Percentiles rank a stretch among this genome's conserved stretches.
Conservation (phyloP, 2,329 filamentous ascomycete species). For the Cladosporium halotolerans region DNA sequence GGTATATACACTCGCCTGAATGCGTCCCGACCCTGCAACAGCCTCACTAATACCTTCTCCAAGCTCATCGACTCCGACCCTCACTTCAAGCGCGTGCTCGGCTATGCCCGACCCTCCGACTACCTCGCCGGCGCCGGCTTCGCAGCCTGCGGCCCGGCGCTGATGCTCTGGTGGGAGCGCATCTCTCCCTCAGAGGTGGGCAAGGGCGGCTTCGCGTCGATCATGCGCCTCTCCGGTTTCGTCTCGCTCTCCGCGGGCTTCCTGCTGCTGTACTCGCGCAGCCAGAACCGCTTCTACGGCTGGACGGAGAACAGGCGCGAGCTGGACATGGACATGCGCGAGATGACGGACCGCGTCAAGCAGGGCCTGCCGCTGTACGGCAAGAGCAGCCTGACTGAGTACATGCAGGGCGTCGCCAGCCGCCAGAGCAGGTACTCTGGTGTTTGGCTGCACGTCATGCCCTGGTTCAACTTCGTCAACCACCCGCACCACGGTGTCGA, state of each 20-base stretch:
- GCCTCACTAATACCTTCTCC: slow-evolving; percentile 19
- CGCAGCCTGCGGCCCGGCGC: slow-evolving; percentile 64
- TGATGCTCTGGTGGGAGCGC: slow-evolving; percentile 74
- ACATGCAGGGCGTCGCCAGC: slow-evolving; percentile 89
- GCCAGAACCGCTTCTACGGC: slow-evolving; percentile 84
- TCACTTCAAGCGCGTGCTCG: slow-evolving; percentile 82
- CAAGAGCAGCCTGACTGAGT: slow-evolving; percentile 66
- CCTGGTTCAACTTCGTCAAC: slow-evolving; percentile 99
- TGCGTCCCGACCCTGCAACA: slow-evolving; percentile 2
- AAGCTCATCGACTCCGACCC: slow-evolving; percentile 99
- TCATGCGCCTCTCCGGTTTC: slow-evolving; percentile 71
- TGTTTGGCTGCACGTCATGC: slow-evolving; percentile 74
- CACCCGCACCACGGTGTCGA: slow-evolving; percentile 94
- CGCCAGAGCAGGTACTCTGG: slow-evolving; percentile 89
- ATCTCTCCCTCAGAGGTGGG: slow-evolving; percentile 79
- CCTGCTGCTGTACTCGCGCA: slow-evolving; percentile 77
- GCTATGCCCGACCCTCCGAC: slow-evolving; percentile 81
- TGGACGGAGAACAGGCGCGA: slow-evolving; percentile 88
- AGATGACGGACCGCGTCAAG: slow-evolving; percentile 98
- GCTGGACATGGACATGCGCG: slow-evolving; percentile 90
- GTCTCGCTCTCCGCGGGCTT: slow-evolving; percentile 74
- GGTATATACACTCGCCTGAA: slow-evolving; percentile 43
- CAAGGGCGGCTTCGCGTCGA: slow-evolving; percentile 71
- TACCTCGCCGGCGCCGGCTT: slow-evolving; percentile 65
- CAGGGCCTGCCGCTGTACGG: slow-evolving; percentile 85